These are phyloP conservation scores for Fomitopsis schrenkii DNA, from an alignment of 1,284 basidiomycete genomes.

Conservation along the genomic window DNA sequence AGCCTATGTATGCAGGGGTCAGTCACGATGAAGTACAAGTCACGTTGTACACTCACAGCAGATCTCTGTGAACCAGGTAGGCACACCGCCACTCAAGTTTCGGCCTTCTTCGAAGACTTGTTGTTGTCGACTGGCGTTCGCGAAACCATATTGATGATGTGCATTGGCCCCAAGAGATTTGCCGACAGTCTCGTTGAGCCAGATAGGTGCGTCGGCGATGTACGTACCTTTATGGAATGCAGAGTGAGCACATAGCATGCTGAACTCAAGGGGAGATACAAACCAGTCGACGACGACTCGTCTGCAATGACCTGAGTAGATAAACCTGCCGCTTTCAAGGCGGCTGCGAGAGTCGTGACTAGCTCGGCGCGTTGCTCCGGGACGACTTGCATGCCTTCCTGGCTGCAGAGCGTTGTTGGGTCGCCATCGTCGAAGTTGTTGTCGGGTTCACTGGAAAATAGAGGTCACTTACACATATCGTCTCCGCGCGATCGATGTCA, in stretches of 20 bases:
- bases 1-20: constrained; percentile 1
- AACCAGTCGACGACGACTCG: constrained; percentile 14
- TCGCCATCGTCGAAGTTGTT: constrained; percentile 3
- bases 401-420: constrained; percentile 16
- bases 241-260: not conserved
- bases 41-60: constrained; percentile 9
- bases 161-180: constrained; percentile 18
- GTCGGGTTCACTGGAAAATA: not conserved
- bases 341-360: constrained; percentile 18
- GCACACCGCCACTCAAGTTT: constrained; percentile 15
- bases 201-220: constrained; percentile 21
- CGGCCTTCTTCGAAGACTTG: constrained; percentile 15
- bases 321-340: constrained; percentile 11
- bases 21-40: not conserved
- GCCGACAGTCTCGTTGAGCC: constrained; percentile 16
- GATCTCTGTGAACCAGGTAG: constrained; percentile 24
- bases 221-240: constrained; percentile 15
- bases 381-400: constrained; percentile 28
- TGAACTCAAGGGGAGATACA: not conserved
- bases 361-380: constrained; percentile 23
- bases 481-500: not conserved
- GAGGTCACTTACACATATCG: not conserved
- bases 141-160: constrained; percentile 26
- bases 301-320: constrained; percentile 21
- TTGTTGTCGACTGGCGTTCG: constrained; percentile 12